phyloP scores from a whole-genome alignment of 768 basidiomycete species.

The Phanerochaete sordida region DNA sequence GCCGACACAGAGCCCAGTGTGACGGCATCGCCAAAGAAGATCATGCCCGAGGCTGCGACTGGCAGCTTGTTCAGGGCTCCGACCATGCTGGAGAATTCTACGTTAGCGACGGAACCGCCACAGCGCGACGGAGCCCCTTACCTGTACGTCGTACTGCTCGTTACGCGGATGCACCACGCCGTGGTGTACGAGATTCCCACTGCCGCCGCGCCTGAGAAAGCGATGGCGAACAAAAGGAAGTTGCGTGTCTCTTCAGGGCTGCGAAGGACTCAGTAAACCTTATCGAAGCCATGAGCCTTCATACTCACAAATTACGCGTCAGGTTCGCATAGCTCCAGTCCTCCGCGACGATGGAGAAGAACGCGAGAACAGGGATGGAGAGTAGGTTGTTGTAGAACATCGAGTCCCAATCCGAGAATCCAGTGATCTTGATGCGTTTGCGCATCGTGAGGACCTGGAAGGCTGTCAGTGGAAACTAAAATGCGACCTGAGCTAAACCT shows the following conservation, averaged over 20 bases:
- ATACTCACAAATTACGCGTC: slow-evolving; percentile 81
- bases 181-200: slow-evolving; percentile 98
- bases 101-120: no score
- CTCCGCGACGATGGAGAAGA: slow-evolving; percentile 83
- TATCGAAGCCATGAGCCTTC: neutral
- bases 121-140: no score
- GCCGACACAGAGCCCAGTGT: slow-evolving; percentile 88
- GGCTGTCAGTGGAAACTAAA: neutral
- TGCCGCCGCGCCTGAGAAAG: slow-evolving; percentile 95
- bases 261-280: neutral
- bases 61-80: slow-evolving; percentile 97
- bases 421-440: slow-evolving; percentile 91
- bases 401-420: slow-evolving; percentile 97
- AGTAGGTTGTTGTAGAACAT: slow-evolving; percentile 99
- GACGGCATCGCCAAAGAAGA: slow-evolving; percentile 92
- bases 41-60: slow-evolving; percentile 96
- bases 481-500: slow-evolving; percentile 25
- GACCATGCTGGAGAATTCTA: slow-evolving; percentile 93
- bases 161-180: slow-evolving; percentile 96
- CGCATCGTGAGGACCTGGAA: slow-evolving; percentile 90
- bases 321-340: slow-evolving; percentile 86
- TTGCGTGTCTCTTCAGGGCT: slow-evolving; percentile 83
- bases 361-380: slow-evolving; percentile 83
- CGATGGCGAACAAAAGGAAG: slow-evolving; percentile 82
- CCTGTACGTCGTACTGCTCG: slow-evolving; percentile 99